These are phyloP conservation scores for Xylariales sp. DNA, from an alignment of 2,329 filamentous ascomycete genomes.

Conservation along the genomic window DNA sequence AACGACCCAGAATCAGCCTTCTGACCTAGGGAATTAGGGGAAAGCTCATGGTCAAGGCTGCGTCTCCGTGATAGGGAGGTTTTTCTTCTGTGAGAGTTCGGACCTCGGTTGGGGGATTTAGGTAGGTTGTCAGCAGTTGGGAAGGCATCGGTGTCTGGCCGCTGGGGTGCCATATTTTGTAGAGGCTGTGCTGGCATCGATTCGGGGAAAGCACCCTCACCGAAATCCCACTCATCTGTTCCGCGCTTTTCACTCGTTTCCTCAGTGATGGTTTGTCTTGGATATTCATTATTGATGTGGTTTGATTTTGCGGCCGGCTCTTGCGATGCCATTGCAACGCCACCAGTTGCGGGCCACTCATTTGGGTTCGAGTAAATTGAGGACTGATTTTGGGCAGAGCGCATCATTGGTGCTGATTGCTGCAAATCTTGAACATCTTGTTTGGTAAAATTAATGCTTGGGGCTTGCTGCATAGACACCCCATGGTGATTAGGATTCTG, in stretches of 20 bases:
- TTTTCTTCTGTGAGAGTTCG: conserved; percentile 71
- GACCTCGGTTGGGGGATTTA: conserved; percentile 72
- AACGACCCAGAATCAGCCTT: conserved; percentile 74
- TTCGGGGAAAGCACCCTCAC: conserved; percentile 67
- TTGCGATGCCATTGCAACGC: conserved; percentile 15
- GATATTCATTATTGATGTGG: conserved; percentile 36
- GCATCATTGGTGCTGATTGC: conserved; percentile 46
- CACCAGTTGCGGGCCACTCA: conserved; percentile 22
- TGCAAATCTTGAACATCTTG: conserved; percentile 37
- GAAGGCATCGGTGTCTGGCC: conserved; percentile 85
- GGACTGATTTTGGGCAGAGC: conserved; percentile 46
- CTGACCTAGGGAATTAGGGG: conserved; percentile 42
- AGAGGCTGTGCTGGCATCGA: conserved; percentile 37
- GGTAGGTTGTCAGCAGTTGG: conserved; percentile 75
- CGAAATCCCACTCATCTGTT: conserved; percentile 87
- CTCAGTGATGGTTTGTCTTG: conserved; percentile 33
- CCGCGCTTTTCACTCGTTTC: conserved; percentile 43
- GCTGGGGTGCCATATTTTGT: conserved; percentile 46
- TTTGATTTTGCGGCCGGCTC: conserved; percentile 23
- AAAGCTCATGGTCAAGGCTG: conserved; percentile 63
- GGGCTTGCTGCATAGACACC: conserved; percentile 42
- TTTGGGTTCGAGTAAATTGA: conserved; percentile 28
- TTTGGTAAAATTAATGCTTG: conserved; percentile 17
- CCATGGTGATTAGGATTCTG: conserved; percentile 57
- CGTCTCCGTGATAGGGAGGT: conserved; percentile 71